Conservation (phyloP, 805 yeast genomes). For the Blastobotrys attinorum region DNA sequence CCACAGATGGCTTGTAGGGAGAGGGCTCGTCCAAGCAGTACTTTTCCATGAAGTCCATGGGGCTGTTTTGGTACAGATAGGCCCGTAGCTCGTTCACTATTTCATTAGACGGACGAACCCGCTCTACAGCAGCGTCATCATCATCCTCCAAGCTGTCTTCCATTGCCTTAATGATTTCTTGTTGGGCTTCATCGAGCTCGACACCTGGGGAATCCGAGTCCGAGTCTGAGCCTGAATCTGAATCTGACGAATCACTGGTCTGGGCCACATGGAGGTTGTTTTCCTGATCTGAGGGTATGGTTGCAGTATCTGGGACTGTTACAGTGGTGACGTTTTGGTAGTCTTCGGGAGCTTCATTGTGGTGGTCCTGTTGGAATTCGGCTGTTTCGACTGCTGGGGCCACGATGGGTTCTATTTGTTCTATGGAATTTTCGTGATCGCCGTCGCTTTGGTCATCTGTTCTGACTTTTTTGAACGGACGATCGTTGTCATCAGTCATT, state of each 20-base stretch:
- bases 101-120: conserved; percentile 30
- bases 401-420: not conserved
- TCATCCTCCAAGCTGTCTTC: conserved; percentile 19
- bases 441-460: not conserved
- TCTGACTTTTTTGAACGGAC: conserved; percentile 5
- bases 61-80: conserved; percentile 53
- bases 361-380: not conserved
- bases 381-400: not conserved
- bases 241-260: conserved; percentile 10
- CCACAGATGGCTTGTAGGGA: conserved; percentile 42
- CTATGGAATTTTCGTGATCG: no score
- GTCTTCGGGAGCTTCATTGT: not conserved
- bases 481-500: no score
- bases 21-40: conserved; percentile 23
- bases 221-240: conserved; percentile 9
- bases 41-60: conserved; percentile 42
- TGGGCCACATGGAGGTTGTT: conserved; percentile 19
- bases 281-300: conserved; percentile 13
- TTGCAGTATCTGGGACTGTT: not conserved
- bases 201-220: conserved; percentile 10
- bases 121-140: conserved; percentile 11
- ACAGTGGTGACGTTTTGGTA: not conserved
- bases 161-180: conserved; percentile 17
- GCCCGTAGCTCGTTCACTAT: conserved; percentile 41
- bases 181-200: conserved; percentile 12